Evolutionary conservation across 768 basidiomycete species (phyloP).

Genomic region (Amanita muscaria): DNA sequence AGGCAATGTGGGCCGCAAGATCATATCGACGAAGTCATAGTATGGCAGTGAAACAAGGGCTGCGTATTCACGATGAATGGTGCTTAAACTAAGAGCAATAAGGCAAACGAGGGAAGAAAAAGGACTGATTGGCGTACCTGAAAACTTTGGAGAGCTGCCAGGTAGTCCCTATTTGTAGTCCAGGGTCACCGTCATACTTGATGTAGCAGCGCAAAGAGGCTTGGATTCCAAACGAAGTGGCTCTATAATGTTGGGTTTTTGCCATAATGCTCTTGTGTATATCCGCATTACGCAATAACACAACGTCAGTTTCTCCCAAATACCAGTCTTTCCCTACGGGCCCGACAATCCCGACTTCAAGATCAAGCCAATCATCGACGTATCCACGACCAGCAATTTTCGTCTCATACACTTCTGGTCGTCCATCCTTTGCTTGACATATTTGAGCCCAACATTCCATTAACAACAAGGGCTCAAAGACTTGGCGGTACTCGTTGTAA

Average conservation of each 20-base stretch:
- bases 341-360: constrained; percentile 58
- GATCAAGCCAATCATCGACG: constrained; percentile 75
- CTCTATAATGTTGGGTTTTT: constrained; percentile 39
- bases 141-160: constrained; percentile 79
- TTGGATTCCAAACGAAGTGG: constrained; percentile 37
- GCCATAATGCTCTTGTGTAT: constrained; percentile 52
- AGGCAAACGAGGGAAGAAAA: background rate
- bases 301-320: constrained; percentile 75
- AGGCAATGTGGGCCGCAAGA: constrained; percentile 61
- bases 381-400: constrained; percentile 62
- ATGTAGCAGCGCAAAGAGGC: constrained; percentile 51
- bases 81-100: constrained; percentile 57
- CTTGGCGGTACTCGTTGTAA: constrained; percentile 56
- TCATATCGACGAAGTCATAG: constrained; percentile 66
- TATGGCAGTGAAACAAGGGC: constrained; percentile 77
- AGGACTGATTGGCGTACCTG: constrained; percentile 41
- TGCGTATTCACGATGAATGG: constrained; percentile 85
- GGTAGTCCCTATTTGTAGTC: constrained; percentile 50
- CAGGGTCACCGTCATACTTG: constrained; percentile 39
- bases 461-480: constrained; percentile 80
- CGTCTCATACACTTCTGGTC: constrained; percentile 43
- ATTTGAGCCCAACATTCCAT: constrained; percentile 91
- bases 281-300: constrained; percentile 62
- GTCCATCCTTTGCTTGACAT: constrained; percentile 64
- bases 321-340: constrained; percentile 62